These are phyloP conservation scores for Porcisia hertigi DNA, from an alignment of 208 protist genomes.

Conservation along the genomic window DNA sequence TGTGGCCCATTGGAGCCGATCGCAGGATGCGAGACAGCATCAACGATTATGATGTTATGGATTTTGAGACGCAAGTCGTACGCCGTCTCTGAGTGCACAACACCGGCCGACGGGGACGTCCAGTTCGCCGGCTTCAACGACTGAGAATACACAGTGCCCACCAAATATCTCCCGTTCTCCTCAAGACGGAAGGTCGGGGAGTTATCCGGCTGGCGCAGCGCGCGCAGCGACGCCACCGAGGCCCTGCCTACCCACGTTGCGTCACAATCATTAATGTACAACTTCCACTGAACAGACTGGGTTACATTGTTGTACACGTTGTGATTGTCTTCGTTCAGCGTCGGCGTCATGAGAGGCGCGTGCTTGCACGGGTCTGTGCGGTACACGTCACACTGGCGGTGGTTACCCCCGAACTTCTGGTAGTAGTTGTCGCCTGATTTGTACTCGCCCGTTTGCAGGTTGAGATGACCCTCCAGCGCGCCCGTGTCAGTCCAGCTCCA, in stretches of 20 bases:
- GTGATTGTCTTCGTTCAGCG: slow-evolving; percentile 27
- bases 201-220: slow-evolving; percentile 59
- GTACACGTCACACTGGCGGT: slow-evolving; percentile 80
- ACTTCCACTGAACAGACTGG: slow-evolving; percentile 63
- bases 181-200: slow-evolving; percentile 62
- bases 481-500: slow-evolving; percentile 61
- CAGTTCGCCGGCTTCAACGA: slow-evolving; percentile 71
- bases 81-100: slow-evolving; percentile 38
- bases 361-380: slow-evolving; percentile 79
- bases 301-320: slow-evolving; percentile 20
- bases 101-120: slow-evolving; percentile 43
- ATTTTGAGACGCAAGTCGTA: slow-evolving; percentile 66
- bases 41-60: slow-evolving; percentile 52
- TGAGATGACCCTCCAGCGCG: slow-evolving; percentile 44
- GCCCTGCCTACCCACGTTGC: slow-evolving; percentile 82
- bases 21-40: slow-evolving; percentile 24
- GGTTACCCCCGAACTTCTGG: slow-evolving; percentile 90
- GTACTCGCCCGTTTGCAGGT: slow-evolving; percentile 56
- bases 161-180: slow-evolving; percentile 42
- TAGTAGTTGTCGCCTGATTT: slow-evolving; percentile 85
- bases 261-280: slow-evolving; percentile 87
- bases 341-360: slow-evolving; percentile 79
- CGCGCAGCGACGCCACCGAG: slow-evolving; percentile 67
- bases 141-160: slow-evolving; percentile 81
- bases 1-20: neutral